phyloP scores from a whole-genome alignment of 495 filamentous ascomycete species.

The Aspergillus incahuasiensis region DNA sequence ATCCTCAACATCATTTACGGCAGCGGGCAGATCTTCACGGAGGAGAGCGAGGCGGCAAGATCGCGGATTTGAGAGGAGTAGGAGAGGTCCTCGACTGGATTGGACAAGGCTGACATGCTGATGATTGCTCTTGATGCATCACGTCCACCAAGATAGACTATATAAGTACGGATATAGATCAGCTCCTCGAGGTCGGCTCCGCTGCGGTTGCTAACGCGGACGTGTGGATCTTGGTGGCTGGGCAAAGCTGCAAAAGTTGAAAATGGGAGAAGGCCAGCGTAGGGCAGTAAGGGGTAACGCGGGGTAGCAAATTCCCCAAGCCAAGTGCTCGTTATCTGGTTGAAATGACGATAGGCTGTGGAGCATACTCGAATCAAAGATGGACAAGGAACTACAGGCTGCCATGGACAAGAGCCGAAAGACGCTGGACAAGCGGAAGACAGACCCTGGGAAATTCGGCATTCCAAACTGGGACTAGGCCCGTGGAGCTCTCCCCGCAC shows the following conservation, averaged over 20 bases:
- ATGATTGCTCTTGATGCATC: not conserved
- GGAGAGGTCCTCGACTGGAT: not conserved
- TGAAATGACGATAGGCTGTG: not conserved
- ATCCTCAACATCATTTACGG: no score
- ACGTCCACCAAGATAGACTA: no score
- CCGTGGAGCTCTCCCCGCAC: not conserved
- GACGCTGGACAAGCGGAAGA: not conserved
- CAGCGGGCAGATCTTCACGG: no score
- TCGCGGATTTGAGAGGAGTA: not conserved
- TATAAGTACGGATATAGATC: not conserved
- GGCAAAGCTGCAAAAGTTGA: not conserved
- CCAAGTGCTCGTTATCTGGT: not conserved
- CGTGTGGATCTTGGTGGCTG: not conserved
- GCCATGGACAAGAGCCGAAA: not conserved
- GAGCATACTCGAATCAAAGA: not conserved
- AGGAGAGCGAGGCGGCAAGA: not conserved
- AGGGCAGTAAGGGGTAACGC: not conserved
- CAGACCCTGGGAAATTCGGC: constrained; percentile 2
- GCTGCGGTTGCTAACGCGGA: not conserved
- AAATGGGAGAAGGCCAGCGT: not conserved
- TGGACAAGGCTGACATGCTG: not conserved
- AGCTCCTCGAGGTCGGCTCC: not conserved
- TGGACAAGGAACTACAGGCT: not conserved
- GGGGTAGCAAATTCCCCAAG: not conserved
- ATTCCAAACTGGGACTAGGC: not conserved